Evolutionary conservation across 129 eudicot species (phyloP), one percentile per base, ranked within the genome.

Genomic region (Lactuca sativa): DNA sequence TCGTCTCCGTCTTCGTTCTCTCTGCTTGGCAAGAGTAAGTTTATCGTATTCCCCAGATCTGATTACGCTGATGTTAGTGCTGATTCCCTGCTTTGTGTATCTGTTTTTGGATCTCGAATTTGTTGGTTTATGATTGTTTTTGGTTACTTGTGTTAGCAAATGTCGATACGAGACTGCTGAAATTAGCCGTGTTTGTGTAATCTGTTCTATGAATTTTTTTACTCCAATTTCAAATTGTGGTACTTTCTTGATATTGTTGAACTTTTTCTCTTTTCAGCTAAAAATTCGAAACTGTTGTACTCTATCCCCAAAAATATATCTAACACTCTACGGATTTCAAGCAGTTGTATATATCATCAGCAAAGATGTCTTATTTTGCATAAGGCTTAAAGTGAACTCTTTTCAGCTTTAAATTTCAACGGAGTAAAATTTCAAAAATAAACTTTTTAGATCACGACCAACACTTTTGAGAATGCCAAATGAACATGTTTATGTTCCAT

Each of bases 1-100:
- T 87, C 67, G 95, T 81, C 56, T 87, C 89, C 0, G 78, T 87
- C 66, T 87, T 87, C 81, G 67, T 84, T 37, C 85, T 83, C 79
- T 84, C 93, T 36, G 93, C 89, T 51, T 84, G 82, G 81, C 95
- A 84, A 84, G 89, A 87, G 95, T 87, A 81, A 78, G 82, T 54
- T 33, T 0, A 31, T 47, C 30, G 0, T 66, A 2, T 55, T 16
- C 34, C 67, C 65, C 69, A 67, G 86, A 83, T 83, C 92, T 86
- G 37, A 34, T 60, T 59, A 5, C 33, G 5, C 52, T 47, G 52
- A 47, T 47, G 72, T 16, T 52, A 33, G 10, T 32, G n/a, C 31
- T 61, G 66, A 31, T 36, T 60, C 47, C 15, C 7, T 12, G 5
- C 6, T 62, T 16, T 0, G 30, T 37, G 77, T 62, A 32, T 54